phyloP scores from a whole-genome alignment of 73 alveolate species.

The Tetrahymena elliotti region DNA sequence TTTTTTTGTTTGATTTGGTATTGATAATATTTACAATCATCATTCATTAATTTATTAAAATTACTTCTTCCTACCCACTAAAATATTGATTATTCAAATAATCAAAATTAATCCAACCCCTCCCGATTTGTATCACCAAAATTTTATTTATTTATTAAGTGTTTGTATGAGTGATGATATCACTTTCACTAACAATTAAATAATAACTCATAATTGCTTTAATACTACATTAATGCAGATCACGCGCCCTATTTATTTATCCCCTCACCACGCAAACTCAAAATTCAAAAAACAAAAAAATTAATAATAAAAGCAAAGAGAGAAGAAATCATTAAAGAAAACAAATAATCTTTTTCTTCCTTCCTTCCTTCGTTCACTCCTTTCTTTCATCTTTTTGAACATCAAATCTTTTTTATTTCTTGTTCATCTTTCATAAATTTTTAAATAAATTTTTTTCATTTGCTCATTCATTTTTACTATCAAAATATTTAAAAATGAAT shows the following conservation, averaged over 20 bases:
- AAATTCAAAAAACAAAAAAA: not conserved
- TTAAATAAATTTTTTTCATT: too few species aligned
- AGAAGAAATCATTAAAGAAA: not conserved
- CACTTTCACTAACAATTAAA: not conserved
- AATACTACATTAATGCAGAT: not conserved
- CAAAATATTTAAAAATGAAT: too few species aligned
- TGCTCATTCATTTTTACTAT: not conserved
- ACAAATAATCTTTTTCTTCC: not conserved
- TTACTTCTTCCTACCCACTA: not conserved
- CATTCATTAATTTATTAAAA: not conserved
- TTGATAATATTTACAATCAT: not conserved
- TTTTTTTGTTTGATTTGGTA: not conserved
- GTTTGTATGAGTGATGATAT: not conserved
- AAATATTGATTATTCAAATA: not conserved
- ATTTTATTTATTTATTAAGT: too few species aligned
- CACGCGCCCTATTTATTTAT: not conserved
- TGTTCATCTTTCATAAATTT: not conserved
- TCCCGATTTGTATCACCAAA: not conserved
- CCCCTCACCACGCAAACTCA: constrained; percentile 5
- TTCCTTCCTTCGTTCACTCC: not conserved
- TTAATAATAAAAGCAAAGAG: not conserved
- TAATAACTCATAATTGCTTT: not conserved
- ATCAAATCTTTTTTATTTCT: not conserved
- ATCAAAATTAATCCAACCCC: not conserved
- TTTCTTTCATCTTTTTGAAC: not conserved